Conservation (phyloP, 176 grass and related monocot genomes). For the Metroxylon sagu region DNA sequence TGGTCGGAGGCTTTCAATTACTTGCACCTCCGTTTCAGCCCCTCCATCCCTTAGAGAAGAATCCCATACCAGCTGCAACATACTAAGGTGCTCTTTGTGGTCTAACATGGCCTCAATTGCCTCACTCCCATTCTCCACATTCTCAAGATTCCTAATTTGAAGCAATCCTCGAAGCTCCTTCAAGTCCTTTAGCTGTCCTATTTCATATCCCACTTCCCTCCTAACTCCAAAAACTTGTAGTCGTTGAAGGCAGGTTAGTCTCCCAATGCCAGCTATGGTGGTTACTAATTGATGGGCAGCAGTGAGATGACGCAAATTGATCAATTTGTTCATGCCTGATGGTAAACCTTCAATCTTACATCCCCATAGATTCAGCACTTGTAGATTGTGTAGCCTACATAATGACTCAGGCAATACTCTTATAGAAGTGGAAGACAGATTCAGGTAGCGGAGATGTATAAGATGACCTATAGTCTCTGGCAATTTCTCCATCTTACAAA, state of each 20-base stretch:
- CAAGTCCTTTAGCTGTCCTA: slow-evolving; percentile 19
- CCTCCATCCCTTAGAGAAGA: slow-evolving; percentile 1
- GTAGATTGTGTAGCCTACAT: not conserved
- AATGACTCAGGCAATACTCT: slow-evolving; percentile 10
- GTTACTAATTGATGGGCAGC: slow-evolving; percentile 7
- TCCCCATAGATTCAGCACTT: slow-evolving; percentile 14
- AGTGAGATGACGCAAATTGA: slow-evolving; percentile 6
- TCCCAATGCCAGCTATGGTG: slow-evolving; percentile 14
- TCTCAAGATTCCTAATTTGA: slow-evolving; percentile 20
- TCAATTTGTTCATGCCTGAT: slow-evolving; percentile 5
- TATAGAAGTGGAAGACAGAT: slow-evolving; percentile 12
- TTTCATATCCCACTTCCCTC: slow-evolving; percentile 14
- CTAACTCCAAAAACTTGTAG: slow-evolving; percentile 12
- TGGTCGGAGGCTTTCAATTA: slow-evolving; percentile 15
- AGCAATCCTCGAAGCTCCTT: slow-evolving; percentile 18
- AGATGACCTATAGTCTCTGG: slow-evolving; percentile 4
- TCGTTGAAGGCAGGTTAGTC: slow-evolving; percentile 8
- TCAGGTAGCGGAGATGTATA: slow-evolving; percentile 17
- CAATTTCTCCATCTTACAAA: slow-evolving; percentile 38
- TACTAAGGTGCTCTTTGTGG: slow-evolving; percentile 15
- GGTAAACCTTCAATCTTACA: slow-evolving; percentile 10
- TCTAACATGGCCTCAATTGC: slow-evolving; percentile 16
- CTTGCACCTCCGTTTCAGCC: not conserved
- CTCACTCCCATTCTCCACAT: slow-evolving; percentile 6
- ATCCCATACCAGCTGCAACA: slow-evolving; percentile 10